phyloP scores from a whole-genome alignment of 2,329 filamentous ascomycete species.

The Fusarium lyarnte region DNA sequence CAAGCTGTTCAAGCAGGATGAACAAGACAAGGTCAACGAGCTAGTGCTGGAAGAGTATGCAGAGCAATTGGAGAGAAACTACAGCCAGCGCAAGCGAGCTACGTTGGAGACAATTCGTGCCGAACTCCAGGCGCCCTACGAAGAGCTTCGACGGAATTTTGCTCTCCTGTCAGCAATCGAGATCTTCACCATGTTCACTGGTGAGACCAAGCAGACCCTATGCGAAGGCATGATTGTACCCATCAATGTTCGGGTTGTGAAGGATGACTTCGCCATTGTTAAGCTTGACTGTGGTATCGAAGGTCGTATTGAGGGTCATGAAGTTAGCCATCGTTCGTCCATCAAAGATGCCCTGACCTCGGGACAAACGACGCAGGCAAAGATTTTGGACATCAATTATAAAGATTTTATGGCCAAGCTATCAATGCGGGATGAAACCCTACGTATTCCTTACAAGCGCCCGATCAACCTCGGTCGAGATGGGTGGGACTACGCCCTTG shows the following conservation, averaged over 20 bases:
- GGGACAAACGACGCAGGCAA: constrained; percentile 88
- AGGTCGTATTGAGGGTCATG: constrained; percentile 83
- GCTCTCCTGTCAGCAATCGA: constrained; percentile 75
- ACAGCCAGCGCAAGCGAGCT: constrained; percentile 92
- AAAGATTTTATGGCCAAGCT: constrained; percentile 86
- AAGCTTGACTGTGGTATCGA: constrained; percentile 95
- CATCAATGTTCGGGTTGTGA: constrained; percentile 86
- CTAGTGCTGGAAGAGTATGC: constrained; percentile 96
- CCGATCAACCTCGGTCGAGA: constrained; percentile 76
- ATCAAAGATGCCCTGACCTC: constrained; percentile 78
- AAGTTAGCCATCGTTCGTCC: constrained; percentile 78
- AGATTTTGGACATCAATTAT: constrained; percentile 87
- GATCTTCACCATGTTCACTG: constrained; percentile 96
- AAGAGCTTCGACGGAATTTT: constrained; percentile 89
- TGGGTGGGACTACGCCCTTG: constrained; percentile 88
- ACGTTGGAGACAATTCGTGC: constrained; percentile 96
- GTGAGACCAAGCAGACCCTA: constrained; percentile 86
- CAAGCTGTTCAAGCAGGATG: constrained; percentile 93
- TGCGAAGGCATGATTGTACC: constrained; percentile 92
- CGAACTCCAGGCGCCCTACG: constrained; percentile 91
- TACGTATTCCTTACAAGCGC: constrained; percentile 77
- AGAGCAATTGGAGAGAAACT: constrained; percentile 91
- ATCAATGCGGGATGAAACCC: constrained; percentile 81
- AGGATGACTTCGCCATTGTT: constrained; percentile 91
- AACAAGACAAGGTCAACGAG: constrained; percentile 95